Conservation (phyloP, 1,284 basidiomycete species). For the Moesziomyces parantarcticus region DNA sequence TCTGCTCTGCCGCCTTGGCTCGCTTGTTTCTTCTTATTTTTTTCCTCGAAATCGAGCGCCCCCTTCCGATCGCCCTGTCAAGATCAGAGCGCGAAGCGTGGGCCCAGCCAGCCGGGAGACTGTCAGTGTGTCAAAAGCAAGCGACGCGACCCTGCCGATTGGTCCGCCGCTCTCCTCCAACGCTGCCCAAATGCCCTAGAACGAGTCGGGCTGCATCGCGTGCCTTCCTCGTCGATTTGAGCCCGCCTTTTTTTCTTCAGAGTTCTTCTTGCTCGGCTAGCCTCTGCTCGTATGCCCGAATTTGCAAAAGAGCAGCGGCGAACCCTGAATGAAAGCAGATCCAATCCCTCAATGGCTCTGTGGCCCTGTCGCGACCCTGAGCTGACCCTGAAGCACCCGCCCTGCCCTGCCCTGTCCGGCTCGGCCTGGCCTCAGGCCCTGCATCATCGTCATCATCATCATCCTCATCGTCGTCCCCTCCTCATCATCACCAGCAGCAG, state of each 20-base stretch:
- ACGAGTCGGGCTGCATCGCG: too few species aligned
- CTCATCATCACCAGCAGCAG: slow-evolving; percentile 1
- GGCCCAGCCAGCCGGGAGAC: too few species aligned
- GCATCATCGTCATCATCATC: background rate
- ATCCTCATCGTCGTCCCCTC: background rate
- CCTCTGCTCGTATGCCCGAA: background rate
- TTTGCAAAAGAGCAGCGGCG: background rate
- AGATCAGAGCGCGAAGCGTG: slow-evolving; percentile 10
- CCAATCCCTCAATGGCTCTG: too few species aligned
- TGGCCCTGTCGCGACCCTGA: too few species aligned
- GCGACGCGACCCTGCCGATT: slow-evolving; percentile 18
- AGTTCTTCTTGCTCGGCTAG: slow-evolving; percentile 1
- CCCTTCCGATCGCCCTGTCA: slow-evolving; percentile 32
- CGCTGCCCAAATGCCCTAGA: too few species aligned
- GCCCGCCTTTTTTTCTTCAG: background rate
- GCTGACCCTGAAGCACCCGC: slow-evolving; percentile 3
- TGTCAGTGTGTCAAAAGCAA: background rate
- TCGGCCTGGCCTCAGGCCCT: background rate
- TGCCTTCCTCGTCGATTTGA: too few species aligned
- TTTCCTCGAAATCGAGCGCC: slow-evolving; percentile 1
- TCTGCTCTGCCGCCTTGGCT: too few species aligned
- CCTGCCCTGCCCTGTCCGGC: background rate
- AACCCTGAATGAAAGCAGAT: slow-evolving; percentile 4
- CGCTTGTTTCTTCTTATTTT: background rate
- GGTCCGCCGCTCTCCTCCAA: too few species aligned